Percentiles rank a stretch among this genome's conserved stretches.
phyloP scores from a whole-genome alignment of 2,329 filamentous ascomycete species.

The Arthrobotrys pseudoclavata region DNA sequence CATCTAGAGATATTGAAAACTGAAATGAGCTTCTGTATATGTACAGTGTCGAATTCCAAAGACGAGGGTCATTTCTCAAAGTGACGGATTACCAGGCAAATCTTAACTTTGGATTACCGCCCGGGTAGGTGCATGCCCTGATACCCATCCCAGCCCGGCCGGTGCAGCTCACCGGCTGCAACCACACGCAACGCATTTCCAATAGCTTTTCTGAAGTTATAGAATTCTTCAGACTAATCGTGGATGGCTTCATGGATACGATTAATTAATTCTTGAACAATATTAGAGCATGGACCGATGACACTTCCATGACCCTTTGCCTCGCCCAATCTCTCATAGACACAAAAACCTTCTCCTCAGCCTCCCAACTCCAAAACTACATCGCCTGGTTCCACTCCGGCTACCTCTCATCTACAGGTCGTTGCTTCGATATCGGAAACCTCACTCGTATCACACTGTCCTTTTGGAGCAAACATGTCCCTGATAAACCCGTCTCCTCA shows the following conservation, averaged over 20 bases:
- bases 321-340: constrained; percentile 66
- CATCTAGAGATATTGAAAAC: neutral
- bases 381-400: constrained; percentile 66
- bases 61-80: constrained; percentile 65
- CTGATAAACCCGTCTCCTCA: neutral
- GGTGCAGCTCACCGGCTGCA: neutral
- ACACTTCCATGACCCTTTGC: constrained; percentile 68
- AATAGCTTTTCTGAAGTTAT: neutral
- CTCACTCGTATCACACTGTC: constrained; percentile 65
- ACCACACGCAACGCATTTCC: constrained; percentile 41
- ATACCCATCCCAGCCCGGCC: neutral
- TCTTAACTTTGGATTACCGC: constrained; percentile 65
- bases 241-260: neutral
- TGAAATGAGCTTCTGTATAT: neutral
- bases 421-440: constrained; percentile 67
- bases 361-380: constrained; percentile 65
- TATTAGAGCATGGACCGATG: constrained; percentile 66
- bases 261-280: neutral
- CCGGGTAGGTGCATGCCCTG: constrained; percentile 64
- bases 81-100: constrained; percentile 65
- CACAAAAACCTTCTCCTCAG: constrained; percentile 64
- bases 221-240: neutral
- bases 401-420: constrained; percentile 65
- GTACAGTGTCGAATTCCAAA: constrained; percentile 65
- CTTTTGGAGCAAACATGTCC: constrained; percentile 64